Base-by-base conservation (phyloP, 257 asterid species). In the Orobanche coerulescens region DNA sequence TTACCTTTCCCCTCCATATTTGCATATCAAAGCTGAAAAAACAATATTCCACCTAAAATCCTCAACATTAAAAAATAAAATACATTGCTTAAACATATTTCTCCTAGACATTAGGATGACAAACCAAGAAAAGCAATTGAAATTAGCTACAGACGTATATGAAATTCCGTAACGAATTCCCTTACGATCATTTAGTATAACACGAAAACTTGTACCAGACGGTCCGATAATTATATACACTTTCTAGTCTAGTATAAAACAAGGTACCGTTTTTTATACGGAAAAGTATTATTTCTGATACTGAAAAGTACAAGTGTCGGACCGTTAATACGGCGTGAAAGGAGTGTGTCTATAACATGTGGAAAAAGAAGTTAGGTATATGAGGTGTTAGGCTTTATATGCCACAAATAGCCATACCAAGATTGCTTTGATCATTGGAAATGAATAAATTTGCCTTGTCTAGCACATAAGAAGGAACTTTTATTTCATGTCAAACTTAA, bases 1-100 rank as follows among this genome's bases (percentile, higher is more conserved):
- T 49, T 67, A 26, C 75, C 72, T 54, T 26, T 63, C 44, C 60
- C 64, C 63, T 34, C 76, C 97, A 89, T 89, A 39, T 57, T 76
- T 66, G 73, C 71, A 69, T 61, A 62, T 75, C 73, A 71, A 61
- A 66, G 24, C 52, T 68, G 71, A 66, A 49, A 19, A 4, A 16
- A 26, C 61, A 58, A 3, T 36, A 18, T 37, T 55, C 6, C 40
- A 33, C 61, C 60, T 16, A n/a, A 34, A 52, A 24, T 26, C 64
- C 74, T 60, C 30, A 52, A 43, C 25, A 65, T n/a, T 10, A 13
- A 61, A 69, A 66, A 64, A 34, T 28, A 51, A 46, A 44, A 2
- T 20, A 15, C 20, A 72, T 40, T 13, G 16, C 3, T 25, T 44
- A 39, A 2, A 64, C 56, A 47, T 4, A 56, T 39, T 51, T 53